A percentile compares a stretch with the other conserved stretches of the same genome.
Conservation (phyloP, 2,329 filamentous ascomycete species). For the Akanthomyces muscarius region DNA sequence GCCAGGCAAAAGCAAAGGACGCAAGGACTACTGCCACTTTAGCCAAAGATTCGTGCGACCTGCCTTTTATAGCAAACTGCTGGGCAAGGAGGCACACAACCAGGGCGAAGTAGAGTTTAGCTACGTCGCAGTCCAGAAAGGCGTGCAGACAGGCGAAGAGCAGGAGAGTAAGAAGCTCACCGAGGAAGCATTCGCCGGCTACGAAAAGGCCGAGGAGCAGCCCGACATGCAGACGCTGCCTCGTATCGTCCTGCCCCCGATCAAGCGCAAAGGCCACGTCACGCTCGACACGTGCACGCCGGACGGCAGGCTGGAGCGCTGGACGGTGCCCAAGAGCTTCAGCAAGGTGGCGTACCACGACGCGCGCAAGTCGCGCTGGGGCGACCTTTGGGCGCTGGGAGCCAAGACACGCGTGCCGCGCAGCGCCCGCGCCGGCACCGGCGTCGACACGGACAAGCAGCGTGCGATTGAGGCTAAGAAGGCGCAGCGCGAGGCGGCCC, state of each 20-base stretch:
- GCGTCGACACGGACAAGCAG: slow-evolving; percentile 44
- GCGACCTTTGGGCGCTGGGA: slow-evolving; percentile 91
- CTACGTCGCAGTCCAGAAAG: slow-evolving; percentile 81
- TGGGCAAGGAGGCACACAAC: slow-evolving; percentile 63
- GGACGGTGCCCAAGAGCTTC: slow-evolving; percentile 83
- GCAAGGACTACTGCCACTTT: slow-evolving; percentile 91
- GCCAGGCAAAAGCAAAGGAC: slow-evolving; percentile 64
- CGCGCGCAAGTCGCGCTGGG: slow-evolving; percentile 85
- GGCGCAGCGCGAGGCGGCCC: slow-evolving; percentile 33
- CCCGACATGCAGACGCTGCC: slow-evolving; percentile 68
- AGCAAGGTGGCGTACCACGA: slow-evolving; percentile 83
- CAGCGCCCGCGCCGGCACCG: slow-evolving; percentile 55
- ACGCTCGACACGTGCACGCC: slow-evolving; percentile 90
- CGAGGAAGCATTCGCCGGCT: slow-evolving; percentile 67
- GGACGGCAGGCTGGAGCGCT: slow-evolving; percentile 79
- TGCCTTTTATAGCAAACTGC: slow-evolving; percentile 71
- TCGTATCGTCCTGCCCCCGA: slow-evolving; percentile 69
- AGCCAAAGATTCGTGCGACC: slow-evolving; percentile 84
- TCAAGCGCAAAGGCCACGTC: slow-evolving; percentile 86
- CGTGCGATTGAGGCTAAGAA: slow-evolving; percentile 40
- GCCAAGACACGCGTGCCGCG: slow-evolving; percentile 76
- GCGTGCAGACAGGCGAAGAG: slow-evolving; percentile 40
- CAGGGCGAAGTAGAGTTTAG: slow-evolving; percentile 90
- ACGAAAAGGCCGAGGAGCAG: slow-evolving; percentile 47
- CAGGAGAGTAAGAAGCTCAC: slow-evolving; percentile 54